Conservation (phyloP, 345 rosid species). For the Hibiscus trionum region DNA sequence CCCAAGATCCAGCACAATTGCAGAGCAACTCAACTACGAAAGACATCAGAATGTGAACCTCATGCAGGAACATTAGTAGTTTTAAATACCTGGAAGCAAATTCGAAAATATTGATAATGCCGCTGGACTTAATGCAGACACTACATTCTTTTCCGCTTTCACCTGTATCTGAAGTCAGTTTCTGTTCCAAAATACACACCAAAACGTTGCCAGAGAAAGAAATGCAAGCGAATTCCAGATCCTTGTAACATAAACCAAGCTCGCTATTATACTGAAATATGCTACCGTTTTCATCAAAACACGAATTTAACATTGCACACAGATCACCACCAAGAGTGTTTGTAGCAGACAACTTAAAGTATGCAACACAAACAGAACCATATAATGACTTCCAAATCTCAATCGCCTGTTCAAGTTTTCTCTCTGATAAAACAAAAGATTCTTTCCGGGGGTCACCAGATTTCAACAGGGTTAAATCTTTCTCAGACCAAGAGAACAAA, state of each 20-base stretch:
- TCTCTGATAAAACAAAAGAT: conserved; percentile 10
- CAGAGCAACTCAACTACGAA: neutral
- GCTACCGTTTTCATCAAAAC: conserved; percentile 19
- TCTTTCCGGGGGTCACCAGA: conserved; percentile 18
- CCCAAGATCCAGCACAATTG: neutral
- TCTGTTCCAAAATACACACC: conserved; percentile 27
- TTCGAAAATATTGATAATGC: conserved; percentile 13
- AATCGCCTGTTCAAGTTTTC: conserved; percentile 23
- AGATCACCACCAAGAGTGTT: conserved; percentile 22
- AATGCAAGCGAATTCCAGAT: conserved; percentile 17
- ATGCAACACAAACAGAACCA: conserved; percentile 24
- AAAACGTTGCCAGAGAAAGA: conserved; percentile 29
- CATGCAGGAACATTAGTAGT: neutral
- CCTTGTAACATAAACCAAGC: conserved; percentile 16
- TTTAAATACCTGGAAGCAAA: conserved; percentile 33
- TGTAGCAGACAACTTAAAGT: conserved; percentile 11
- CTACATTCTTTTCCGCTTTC: conserved; percentile 12
- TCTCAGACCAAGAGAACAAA: conserved; percentile 14
- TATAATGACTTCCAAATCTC: conserved; percentile 43
- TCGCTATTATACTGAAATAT: conserved; percentile 14
- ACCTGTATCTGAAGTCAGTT: conserved; percentile 16
- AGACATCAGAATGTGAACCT: neutral
- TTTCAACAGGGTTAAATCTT: conserved; percentile 4
- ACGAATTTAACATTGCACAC: conserved; percentile 25
- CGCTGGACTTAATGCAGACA: neutral